Evolutionary conservation across 1,284 basidiomycete genomes (phyloP), one percentile per base, ranked within the genome.

Genomic region (Austroboletus novae-zelandiae): DNA sequence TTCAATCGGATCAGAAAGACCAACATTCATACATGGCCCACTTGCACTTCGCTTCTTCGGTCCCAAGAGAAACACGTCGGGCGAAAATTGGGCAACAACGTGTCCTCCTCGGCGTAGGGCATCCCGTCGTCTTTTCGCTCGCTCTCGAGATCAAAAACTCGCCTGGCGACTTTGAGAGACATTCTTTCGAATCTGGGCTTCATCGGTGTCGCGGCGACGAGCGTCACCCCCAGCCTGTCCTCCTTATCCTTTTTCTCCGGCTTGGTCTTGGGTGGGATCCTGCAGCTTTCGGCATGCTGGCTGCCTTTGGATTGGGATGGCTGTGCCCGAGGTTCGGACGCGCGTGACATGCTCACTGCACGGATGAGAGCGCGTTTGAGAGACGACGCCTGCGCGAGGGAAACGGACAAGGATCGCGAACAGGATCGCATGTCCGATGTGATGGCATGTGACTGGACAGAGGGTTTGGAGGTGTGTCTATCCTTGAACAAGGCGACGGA

Each of bases 351-450:
- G 20, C 83, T 88, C 56, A 89, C 74, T 64, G 89, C 86, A 31
- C 83, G 74, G 50, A 75, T 79, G 17, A 87, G 64, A 5, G 75
- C 66, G 10, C 77, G 73, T 55, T 78, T 79, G 59, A 66, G 59
- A 66, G 77, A 69, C 64, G 57, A 71, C 69, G 44, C 53, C 20
- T 23, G 20, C 20, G 20, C 20, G 20, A 88, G 74, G 0, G 84
- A 80, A 13, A 85, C 64, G 1, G 86, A 87, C 20, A 87, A 73
- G 6, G 85, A 87, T 14, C 81, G 77, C 15, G 5, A 23, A 23
- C 5, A 5, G 20, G 20, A 23, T 23, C 20, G 5, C 20, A 74
- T 20, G 48, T 67, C 35, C 58, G 61, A 40, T 20, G 50, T 42
- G 30, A 61, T 20, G 18, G 53, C 37, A 8, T 47, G 37, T 15